A percentile compares a stretch with the other conserved stretches of the same genome.
phyloP scores from a whole-genome alignment of 2,329 filamentous ascomycete species.

The Fusarium sp. region DNA sequence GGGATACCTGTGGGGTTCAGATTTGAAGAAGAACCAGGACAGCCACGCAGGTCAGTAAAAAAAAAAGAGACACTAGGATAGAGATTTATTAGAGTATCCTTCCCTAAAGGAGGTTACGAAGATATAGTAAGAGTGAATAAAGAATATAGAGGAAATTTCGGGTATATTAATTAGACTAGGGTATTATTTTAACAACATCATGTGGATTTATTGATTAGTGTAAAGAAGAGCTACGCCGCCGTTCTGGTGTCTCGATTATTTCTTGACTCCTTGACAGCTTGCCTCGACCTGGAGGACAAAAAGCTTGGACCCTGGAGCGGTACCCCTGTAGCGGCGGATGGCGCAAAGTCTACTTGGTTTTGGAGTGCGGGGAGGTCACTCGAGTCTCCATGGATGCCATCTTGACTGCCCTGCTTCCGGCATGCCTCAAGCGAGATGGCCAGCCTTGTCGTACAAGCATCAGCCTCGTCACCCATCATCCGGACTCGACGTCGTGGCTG shows the following conservation, averaged over 20 bases:
- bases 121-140: no score
- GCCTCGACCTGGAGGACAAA: slow-evolving; percentile 18
- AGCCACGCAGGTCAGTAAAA: no score
- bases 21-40: slow-evolving; percentile 35
- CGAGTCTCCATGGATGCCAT: slow-evolving; percentile 1
- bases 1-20: slow-evolving; percentile 20
- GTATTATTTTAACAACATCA: no score
- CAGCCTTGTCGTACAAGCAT: slow-evolving; percentile 34
- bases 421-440: neutral
- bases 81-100: no score
- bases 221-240: no score
- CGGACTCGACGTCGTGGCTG: slow-evolving; percentile 20
- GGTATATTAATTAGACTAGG: no score
- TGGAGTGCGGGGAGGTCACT: slow-evolving; percentile 40
- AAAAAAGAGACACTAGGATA: no score
- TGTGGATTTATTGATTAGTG: no score
- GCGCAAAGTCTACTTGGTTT: slow-evolving; percentile 27
- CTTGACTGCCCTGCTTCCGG: neutral
- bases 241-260: no score
- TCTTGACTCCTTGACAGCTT: neutral
- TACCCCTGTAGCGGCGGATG: slow-evolving; percentile 28
- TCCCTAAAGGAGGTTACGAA: no score
- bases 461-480: slow-evolving; percentile 26
- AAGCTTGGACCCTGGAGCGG: slow-evolving; percentile 31
- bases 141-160: no score